Base-by-base conservation (phyloP, 345 rosid genomes). In the Citrus trifoliata region DNA sequence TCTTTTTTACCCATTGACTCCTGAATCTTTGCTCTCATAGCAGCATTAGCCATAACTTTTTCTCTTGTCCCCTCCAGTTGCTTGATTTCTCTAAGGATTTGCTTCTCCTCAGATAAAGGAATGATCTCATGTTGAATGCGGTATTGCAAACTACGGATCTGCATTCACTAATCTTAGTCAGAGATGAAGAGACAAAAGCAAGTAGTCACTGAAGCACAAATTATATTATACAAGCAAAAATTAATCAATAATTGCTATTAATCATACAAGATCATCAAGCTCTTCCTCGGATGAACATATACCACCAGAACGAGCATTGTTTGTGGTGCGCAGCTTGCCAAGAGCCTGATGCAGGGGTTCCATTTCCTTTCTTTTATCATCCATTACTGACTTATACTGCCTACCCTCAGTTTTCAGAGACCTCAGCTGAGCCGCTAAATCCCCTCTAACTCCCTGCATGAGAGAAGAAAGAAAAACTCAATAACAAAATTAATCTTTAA, bases 51-150 rank as follows among this genome's bases (percentile, higher is more conserved):
- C 83, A 93, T 88, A 80, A 97, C 99, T 78, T 89, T 90, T 21
- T 90, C 97, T 88, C 99, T 89, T 56, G 99, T 97, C 56, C 92
- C 94, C 83, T 94, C 98, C 68, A 97, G 93, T 84, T 80, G 98
- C 83, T 90, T 93, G 80, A 97, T 89, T 85, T 97, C 98, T 85
- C 86, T 90, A 51, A 97, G 93, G 66, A 93, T 40, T 86, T 97
- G 93, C 87, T 97, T 97, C 89, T 97, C 99, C 88, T 97, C 98
- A 0, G 93, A 58, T 80, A 97, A 76, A 7, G 97, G 83, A 80
- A 94, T 94, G 89, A 98, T 94, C 80, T 94, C 98, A 68, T 97
- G 99, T 80, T 94, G 95, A 64, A 97, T 94, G 74, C 88, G 93
- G 68, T 92, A 97, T 51, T 93, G 88, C 83, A 84, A 89, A 82